Evolutionary conservation across 2,329 filamentous ascomycete genomes (phyloP).

Genomic region (Alternaria sp.): DNA sequence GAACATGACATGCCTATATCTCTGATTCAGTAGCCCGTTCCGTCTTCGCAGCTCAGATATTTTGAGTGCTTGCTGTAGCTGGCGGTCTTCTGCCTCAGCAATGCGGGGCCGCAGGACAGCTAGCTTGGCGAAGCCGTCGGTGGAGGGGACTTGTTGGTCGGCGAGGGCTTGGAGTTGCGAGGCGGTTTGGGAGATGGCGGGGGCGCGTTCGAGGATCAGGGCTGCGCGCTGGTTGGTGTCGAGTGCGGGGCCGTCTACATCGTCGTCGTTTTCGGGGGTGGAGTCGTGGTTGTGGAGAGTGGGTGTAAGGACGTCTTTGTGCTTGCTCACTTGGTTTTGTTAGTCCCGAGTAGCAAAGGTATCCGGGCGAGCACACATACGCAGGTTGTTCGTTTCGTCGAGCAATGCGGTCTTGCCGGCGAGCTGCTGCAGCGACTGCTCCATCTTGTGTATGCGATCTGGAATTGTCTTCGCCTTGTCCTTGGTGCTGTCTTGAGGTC

Average conservation of each 20-base stretch:
- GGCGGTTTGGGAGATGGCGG: constrained; percentile 52
- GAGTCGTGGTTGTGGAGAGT: constrained; percentile 9
- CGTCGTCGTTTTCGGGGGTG: background rate
- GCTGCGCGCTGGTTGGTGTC: constrained; percentile 38
- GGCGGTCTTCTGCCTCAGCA: constrained; percentile 66
- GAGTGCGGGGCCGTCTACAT: constrained; percentile 27
- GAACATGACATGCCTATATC: constrained; percentile 78
- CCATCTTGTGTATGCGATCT: constrained; percentile 49
- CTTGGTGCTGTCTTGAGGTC: constrained; percentile 29
- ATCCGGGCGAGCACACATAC: constrained; percentile 21
- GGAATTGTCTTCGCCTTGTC: constrained; percentile 40
- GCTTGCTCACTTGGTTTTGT: constrained; percentile 49
- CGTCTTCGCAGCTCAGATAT: constrained; percentile 69
- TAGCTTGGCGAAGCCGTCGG: constrained; percentile 60
- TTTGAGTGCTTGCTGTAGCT: constrained; percentile 68
- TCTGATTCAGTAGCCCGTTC: constrained; percentile 63
- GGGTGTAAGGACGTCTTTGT: constrained; percentile 51
- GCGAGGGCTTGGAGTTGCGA: constrained; percentile 56
- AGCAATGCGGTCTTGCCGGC: constrained; percentile 51
- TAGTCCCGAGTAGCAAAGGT: constrained; percentile 14
- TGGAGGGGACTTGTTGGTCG: constrained; percentile 54
- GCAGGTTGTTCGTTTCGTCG: constrained; percentile 51
- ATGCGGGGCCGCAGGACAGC: constrained; percentile 69
- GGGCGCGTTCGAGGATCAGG: constrained; percentile 56
- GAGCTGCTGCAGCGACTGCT: constrained; percentile 50